phyloP scores from a whole-genome alignment of 176 grass and related monocot species.

The Hordeum marinum region DNA sequence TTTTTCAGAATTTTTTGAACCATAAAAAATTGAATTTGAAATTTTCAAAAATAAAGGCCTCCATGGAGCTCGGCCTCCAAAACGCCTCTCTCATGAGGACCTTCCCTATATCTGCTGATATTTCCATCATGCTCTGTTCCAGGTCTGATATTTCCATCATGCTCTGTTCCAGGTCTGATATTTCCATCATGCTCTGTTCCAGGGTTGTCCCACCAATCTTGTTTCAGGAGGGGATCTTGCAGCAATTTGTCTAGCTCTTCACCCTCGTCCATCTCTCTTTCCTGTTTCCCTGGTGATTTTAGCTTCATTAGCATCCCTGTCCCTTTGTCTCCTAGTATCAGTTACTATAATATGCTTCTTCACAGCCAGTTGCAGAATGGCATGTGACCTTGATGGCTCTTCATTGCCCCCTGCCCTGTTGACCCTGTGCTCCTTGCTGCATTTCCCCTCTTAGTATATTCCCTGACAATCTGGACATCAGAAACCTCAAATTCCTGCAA shows the following conservation, averaged over 20 bases:
- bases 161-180: too few species aligned
- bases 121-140: not conserved
- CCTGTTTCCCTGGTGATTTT: constrained; percentile 76
- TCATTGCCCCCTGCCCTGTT: constrained; percentile 91
- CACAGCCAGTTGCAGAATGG: constrained; percentile 90
- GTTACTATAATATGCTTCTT: constrained; percentile 78
- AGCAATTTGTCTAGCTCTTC: too few species aligned
- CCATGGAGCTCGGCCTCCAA: too few species aligned
- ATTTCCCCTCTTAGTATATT: constrained; percentile 98
- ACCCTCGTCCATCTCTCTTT: not conserved
- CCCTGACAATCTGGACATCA: constrained; percentile 94
- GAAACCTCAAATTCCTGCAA: constrained; percentile 96
- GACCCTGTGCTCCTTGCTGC: constrained; percentile 85
- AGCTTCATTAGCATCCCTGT: constrained; percentile 76
- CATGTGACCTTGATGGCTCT: constrained; percentile 95
- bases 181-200: too few species aligned
- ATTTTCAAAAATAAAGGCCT: too few species aligned
- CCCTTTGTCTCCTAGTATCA: constrained; percentile 68
- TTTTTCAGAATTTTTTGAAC: too few species aligned
- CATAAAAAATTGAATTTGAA: too few species aligned
- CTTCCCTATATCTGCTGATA: not conserved
- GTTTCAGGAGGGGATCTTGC: too few species aligned
- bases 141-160: too few species aligned
- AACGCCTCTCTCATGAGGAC: too few species aligned
- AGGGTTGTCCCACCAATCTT: too few species aligned